Evolutionary conservation across 768 basidiomycete genomes (phyloP), one percentile per base, ranked within the genome.

Genomic region (Leccinum truebloodii): DNA sequence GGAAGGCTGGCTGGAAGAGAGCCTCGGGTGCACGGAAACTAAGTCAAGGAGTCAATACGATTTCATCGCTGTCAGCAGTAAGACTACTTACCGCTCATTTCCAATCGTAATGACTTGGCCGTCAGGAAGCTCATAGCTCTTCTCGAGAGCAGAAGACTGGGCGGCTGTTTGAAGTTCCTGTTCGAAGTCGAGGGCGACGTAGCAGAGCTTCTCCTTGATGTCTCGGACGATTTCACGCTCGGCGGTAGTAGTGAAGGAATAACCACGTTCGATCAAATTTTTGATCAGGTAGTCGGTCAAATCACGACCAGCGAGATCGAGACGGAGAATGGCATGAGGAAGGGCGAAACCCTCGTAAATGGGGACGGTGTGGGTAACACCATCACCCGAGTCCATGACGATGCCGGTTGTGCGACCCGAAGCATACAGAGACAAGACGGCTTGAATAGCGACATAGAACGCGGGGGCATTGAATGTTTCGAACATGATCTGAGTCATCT

Each of bases 331-430:
- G 67, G 95, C 93, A 75, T 97, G 95, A 50, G 94, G 94, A 50
- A 97, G 84, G 48, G 90, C 78, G 81, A 94, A 96, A 77, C 87
- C 95, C 76, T 97, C 95, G 79, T 96, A 97, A 72, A 97, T 96
- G 64, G 95, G 95, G 37, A 97, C 95, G 30, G 92, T 94, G 84
- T 97, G 94, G 58, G 91, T 88, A 63, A 96, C 94, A 83, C 94
- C 95, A 76, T 97, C 95, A 72, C 94, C 94, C 22, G 95, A 96
- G 78, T 97, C 95, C 70, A 95, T 83, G 28, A 97, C 95, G 77
- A 97, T 89, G 83, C 89, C 89, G 46, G 95, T 96, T 37, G 94
- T 96, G 75, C 94, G 90, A 77, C 94, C 94, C 26, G 94, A 95
- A 39, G 94, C 94, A 77, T 95, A 95, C 46, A 94, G 74, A 18